These are phyloP conservation scores for Syzygium syzygioides DNA, from an alignment of 441 rosid genomes.

Conservation along the genomic window DNA sequence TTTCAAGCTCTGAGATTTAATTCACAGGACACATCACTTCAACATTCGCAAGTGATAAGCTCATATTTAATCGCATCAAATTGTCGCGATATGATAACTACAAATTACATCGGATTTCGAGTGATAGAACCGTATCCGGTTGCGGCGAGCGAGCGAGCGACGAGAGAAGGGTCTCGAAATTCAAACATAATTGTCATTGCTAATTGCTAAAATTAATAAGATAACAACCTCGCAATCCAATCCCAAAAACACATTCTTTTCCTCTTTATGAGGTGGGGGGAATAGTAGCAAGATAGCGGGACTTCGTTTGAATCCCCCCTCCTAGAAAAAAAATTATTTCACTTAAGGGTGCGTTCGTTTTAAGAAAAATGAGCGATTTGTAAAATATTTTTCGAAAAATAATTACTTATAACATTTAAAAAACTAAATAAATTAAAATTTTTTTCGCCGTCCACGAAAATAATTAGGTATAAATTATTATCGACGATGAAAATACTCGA, in stretches of 20 bases:
- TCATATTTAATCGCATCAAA: neutral
- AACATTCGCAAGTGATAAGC: fast-evolving
- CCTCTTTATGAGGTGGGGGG: neutral
- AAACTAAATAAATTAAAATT: no score
- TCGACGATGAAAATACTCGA: no score
- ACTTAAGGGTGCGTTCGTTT: no score
- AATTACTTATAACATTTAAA: fast-evolving
- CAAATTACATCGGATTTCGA: fast-evolving
- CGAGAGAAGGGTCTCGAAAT: neutral
- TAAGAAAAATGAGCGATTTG: no score
- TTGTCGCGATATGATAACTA: no score
- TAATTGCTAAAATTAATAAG: neutral
- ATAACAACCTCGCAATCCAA: neutral
- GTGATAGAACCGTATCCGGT: neutral
- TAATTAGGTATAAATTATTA: no score
- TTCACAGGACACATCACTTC: neutral
- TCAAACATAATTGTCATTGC: fast-evolving
- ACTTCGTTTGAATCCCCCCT: neutral
- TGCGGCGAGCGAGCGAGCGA: fast-evolving
- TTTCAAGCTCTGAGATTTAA: neutral
- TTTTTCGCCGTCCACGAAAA: no score
- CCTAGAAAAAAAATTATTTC: neutral
- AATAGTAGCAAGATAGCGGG: neutral
- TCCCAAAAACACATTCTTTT: neutral
- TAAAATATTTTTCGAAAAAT: no score